phyloP scores from a whole-genome alignment of 345 rosid species.

The Eucalyptus victrix region DNA sequence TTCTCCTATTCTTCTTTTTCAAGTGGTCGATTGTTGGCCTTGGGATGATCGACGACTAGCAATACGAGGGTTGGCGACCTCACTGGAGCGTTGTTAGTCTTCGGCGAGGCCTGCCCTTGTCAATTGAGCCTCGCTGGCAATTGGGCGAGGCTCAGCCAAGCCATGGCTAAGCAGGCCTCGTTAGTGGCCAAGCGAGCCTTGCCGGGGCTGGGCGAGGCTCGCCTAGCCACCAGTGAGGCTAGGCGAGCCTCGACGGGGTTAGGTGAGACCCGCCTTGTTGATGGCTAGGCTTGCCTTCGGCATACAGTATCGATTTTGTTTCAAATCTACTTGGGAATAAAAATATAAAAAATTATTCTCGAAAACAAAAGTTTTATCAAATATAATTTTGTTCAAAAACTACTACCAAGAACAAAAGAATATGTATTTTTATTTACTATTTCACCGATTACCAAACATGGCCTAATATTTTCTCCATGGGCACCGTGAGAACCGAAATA shows the following conservation, averaged over 20 bases:
- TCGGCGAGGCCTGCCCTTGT: accelerated
- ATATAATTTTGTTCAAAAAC: accelerated
- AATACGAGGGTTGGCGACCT: accelerated
- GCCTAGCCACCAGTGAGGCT: too few species aligned
- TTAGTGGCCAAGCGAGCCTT: accelerated
- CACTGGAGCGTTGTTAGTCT: accelerated
- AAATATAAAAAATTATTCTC: accelerated
- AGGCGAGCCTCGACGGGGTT: accelerated
- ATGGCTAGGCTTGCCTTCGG: accelerated
- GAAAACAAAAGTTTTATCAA: accelerated
- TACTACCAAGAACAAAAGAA: too few species aligned
- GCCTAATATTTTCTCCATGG: too few species aligned
- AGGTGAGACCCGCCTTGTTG: accelerated
- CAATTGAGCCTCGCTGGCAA: accelerated
- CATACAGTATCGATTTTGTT: too few species aligned
- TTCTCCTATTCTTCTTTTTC: too few species aligned
- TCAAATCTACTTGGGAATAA: too few species aligned
- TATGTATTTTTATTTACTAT: too few species aligned
- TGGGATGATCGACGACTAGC: too few species aligned
- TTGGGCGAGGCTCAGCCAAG: accelerated
- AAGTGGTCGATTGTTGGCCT: too few species aligned
- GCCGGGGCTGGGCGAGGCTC: accelerated
- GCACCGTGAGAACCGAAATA: too few species aligned
- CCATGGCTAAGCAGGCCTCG: accelerated
- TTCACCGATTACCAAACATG: too few species aligned